phyloP scores from a whole-genome alignment of 352 stramenopile species.

The Globisporangium splendens region DNA sequence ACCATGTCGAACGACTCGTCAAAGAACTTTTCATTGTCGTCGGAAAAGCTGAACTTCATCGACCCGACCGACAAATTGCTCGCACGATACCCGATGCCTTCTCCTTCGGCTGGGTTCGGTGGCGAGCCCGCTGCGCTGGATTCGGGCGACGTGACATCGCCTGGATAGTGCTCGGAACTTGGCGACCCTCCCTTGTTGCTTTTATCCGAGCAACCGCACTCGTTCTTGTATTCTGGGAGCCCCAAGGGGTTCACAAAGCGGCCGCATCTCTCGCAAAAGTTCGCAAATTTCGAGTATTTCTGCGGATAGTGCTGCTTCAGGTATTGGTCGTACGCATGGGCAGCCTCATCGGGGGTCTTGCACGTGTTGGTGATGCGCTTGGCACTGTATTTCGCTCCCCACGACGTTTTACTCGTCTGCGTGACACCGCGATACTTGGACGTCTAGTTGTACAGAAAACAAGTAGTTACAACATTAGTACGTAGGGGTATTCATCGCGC shows the following conservation, averaged over 20 bases:
- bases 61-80: conserved; percentile 72
- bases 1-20: conserved; percentile 48
- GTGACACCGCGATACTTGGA: conserved; percentile 86
- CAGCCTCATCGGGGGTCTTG: conserved; percentile 84
- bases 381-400: conserved; percentile 85
- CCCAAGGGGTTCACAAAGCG: conserved; percentile 81
- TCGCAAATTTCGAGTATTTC: conserved; percentile 85
- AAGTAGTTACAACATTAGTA: no score
- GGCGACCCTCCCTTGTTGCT: conserved; percentile 13
- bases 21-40: conserved; percentile 67
- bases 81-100: conserved; percentile 34
- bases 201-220: conserved; percentile 52
- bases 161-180: conserved; percentile 19
- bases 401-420: conserved; percentile 84
- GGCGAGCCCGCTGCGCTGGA: conserved; percentile 11
- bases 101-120: conserved; percentile 29
- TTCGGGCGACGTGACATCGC: conserved; percentile 16
- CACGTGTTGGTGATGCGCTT: conserved; percentile 88
- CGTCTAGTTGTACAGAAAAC: conserved; percentile 29
- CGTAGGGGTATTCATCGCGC: background rate
- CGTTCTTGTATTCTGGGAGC: conserved; percentile 65
- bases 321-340: conserved; percentile 79
- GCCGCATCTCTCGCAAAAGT: conserved; percentile 81
- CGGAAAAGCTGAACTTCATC: conserved; percentile 69
- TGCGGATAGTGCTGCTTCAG: conserved; percentile 76